Evolutionary conservation across 129 eudicot species (phyloP).

Genomic region (Saposhnikovia divaricata): DNA sequence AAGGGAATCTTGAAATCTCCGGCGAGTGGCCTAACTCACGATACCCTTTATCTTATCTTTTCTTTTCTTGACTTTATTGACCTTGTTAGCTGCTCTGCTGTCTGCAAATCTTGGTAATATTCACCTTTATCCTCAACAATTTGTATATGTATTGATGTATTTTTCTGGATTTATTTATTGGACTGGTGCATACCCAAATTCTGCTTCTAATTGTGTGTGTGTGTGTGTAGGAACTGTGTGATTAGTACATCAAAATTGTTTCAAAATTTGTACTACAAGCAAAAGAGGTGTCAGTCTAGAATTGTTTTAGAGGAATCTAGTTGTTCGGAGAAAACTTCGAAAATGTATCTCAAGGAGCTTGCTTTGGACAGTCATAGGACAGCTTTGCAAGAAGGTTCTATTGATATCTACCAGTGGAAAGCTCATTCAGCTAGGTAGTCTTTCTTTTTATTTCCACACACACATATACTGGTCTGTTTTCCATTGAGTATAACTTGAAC

Average conservation of each 20-base stretch:
- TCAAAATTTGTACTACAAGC: conserved; percentile 43
- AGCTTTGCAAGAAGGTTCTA: conserved; percentile 44
- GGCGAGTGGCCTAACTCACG: conserved; percentile 37
- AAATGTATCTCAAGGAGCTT: conserved; percentile 37
- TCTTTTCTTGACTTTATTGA: conserved; percentile 58
- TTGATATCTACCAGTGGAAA: conserved; percentile 66
- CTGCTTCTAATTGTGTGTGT: not conserved
- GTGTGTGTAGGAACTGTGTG: conserved; percentile 39
- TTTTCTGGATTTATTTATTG: not conserved
- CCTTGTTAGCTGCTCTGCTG: conserved; percentile 73
- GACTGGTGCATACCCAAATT: too few relatives aligned
- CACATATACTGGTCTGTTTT: not conserved
- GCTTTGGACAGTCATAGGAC: conserved; percentile 60
- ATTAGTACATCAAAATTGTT: conserved; percentile 49
- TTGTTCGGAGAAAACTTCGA: conserved; percentile 35
- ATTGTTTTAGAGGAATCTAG: conserved; percentile 20
- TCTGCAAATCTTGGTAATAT: conserved; percentile 72
- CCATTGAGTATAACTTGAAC: not conserved
- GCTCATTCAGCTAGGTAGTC: conserved; percentile 63
- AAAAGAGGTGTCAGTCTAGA: conserved; percentile 21
- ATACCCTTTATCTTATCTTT: conserved; percentile 45
- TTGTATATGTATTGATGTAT: not conserved
- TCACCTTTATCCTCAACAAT: not conserved
- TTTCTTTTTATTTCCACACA: not conserved
- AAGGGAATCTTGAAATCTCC: conserved; percentile 26